Conservation (phyloP, 2,329 filamentous ascomycete genomes). For the Penicillium sp. region DNA sequence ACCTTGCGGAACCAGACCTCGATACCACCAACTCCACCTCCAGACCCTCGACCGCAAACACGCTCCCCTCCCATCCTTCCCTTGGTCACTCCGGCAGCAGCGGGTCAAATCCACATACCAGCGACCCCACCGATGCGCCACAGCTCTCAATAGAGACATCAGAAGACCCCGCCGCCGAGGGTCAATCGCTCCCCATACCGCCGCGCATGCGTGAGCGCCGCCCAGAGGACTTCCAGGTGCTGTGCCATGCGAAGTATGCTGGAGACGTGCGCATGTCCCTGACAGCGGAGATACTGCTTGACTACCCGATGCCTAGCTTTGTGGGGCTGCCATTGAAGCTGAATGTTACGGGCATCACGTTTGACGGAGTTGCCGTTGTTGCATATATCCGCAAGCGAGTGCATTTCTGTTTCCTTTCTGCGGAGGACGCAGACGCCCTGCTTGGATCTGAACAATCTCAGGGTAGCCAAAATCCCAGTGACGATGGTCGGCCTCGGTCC, state of each 20-base stretch:
- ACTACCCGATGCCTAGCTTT: conserved; percentile 98
- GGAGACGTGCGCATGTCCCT: conserved; percentile 84
- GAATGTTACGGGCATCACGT: conserved; percentile 90
- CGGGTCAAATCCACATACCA: conserved; percentile 28
- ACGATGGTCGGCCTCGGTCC: conserved; percentile 33
- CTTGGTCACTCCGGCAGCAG: conserved; percentile 19
- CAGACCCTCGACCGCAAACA: conserved; percentile 45
- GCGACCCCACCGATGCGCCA: conserved; percentile 24
- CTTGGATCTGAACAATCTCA: conserved; percentile 52
- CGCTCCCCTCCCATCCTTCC: conserved; percentile 31
- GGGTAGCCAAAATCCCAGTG: conserved; percentile 22
- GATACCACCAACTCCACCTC: conserved; percentile 40
- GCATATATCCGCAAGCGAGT: conserved; percentile 85
- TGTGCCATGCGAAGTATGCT: conserved; percentile 84
- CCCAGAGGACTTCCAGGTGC: conserved; percentile 85
- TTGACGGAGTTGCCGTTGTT: conserved; percentile 89
- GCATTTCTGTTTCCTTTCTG: conserved; percentile 91
- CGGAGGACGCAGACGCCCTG: conserved; percentile 80
- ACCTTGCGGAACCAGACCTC: conserved; percentile 33
- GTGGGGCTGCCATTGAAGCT: conserved; percentile 92
- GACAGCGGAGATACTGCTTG: conserved; percentile 90
- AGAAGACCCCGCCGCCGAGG: conserved; percentile 18
- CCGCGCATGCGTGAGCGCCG: conserved; percentile 67
- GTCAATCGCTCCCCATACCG: conserved; percentile 36
- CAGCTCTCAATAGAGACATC: conserved; percentile 19